These are phyloP conservation scores for Cyclotella kingstonii DNA, from an alignment of 108 stramenopile genomes.

Conservation along the genomic window DNA sequence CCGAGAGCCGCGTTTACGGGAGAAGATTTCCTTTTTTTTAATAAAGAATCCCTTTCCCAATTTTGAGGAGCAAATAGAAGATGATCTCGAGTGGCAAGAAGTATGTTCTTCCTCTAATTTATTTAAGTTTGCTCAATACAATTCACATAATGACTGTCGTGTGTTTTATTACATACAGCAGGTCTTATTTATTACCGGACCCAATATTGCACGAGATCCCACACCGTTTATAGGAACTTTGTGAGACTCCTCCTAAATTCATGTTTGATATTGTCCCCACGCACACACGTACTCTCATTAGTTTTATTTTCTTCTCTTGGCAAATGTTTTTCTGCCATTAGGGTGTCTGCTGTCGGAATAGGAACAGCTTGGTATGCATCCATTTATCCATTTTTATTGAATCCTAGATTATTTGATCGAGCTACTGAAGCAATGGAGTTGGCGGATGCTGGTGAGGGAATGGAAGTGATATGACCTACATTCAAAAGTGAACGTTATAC, in stretches of 20 bases:
- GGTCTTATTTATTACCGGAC: conserved; percentile 64
- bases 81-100: conserved; percentile 46
- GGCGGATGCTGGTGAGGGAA: conserved; percentile 53
- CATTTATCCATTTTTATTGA: conserved; percentile 80
- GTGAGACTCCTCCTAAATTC: too few species aligned
- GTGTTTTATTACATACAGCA: too few species aligned
- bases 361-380: conserved; percentile 77
- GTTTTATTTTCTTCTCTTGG: not conserved
- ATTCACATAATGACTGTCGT: not conserved
- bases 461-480: not conserved
- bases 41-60: conserved; percentile 57
- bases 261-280: not conserved
- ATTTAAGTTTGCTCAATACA: not conserved
- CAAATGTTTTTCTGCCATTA: not conserved
- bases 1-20: conserved; percentile 43
- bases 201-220: conserved; percentile 60
- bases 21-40: conserved; percentile 59
- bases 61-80: conserved; percentile 35
- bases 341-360: conserved; percentile 57
- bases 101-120: not conserved
- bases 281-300: not conserved
- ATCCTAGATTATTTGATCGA: conserved; percentile 56
- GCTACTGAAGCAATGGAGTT: conserved; percentile 67
- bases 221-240: conserved; percentile 40
- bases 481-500: not conserved